Conservation (phyloP, 2,329 filamentous ascomycete genomes). For the Pseudogymnoascus verrucosus region DNA sequence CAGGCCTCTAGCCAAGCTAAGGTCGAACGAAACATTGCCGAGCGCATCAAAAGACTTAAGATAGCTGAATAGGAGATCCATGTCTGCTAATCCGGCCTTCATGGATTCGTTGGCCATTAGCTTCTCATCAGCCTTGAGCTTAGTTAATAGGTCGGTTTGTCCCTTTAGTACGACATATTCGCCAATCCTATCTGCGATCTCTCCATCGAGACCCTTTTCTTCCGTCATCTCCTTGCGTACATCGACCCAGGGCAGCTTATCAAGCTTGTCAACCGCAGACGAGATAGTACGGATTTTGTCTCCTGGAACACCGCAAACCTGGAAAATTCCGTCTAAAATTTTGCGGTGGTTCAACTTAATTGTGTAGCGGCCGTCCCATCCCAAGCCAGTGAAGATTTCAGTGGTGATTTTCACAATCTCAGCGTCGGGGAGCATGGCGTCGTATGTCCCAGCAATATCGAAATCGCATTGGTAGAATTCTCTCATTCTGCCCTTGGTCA, state of each 20-base stretch:
- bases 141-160: slow-evolving; percentile 62
- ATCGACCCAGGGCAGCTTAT: slow-evolving; percentile 85
- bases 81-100: slow-evolving; percentile 72
- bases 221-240: slow-evolving; percentile 90
- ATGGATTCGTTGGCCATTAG: slow-evolving; percentile 66
- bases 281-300: slow-evolving; percentile 86
- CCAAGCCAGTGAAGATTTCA: slow-evolving; percentile 77
- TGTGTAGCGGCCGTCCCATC: slow-evolving; percentile 56
- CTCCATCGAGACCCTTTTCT: slow-evolving; percentile 71
- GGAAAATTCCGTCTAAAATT: slow-evolving; percentile 86
- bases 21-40: slow-evolving; percentile 75
- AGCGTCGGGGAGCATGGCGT: slow-evolving; percentile 85
- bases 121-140: slow-evolving; percentile 57
- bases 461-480: slow-evolving; percentile 98
- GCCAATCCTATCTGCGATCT: slow-evolving; percentile 80
- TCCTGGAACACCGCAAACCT: slow-evolving; percentile 78
- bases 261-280: slow-evolving; percentile 90
- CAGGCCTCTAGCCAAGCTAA: slow-evolving; percentile 82
- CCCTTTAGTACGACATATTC: slow-evolving; percentile 75
- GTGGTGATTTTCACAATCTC: slow-evolving; percentile 78
- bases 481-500: slow-evolving; percentile 86
- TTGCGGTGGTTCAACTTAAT: slow-evolving; percentile 96
- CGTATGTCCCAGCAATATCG: slow-evolving; percentile 82
- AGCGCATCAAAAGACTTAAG: slow-evolving; percentile 68
- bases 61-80: slow-evolving; percentile 74